Base-by-base conservation (phyloP, 345 rosid genomes). In the Gossypium longicalyx region DNA sequence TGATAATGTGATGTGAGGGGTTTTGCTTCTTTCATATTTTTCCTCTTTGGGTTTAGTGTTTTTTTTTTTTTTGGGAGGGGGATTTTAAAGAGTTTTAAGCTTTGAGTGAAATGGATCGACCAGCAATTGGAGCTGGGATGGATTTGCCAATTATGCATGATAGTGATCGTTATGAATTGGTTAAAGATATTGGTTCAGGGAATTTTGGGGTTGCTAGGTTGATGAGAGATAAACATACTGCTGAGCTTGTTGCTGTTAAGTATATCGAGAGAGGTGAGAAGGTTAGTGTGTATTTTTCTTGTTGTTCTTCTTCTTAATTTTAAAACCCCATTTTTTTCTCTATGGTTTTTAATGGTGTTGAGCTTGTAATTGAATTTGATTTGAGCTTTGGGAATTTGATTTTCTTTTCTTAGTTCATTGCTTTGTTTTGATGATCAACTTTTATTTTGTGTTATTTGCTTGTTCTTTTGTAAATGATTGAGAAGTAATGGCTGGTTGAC, bases 121-220 rank as follows among this genome's bases (percentile, higher is more conserved):
- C 41, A 53, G 86, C 87, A 34, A 88, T 81, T 57, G 95, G 93
- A 47, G 90, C 95, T 1, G 93, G 93, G 2, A 93, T 91, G 97
- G 98, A 95, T 80, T 0, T 95, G 86, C 93, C 93, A 76, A 91
- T 91, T 72, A 84, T 87, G 93, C 97, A 91, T 76, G 92, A 91
- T 51, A 89, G 86, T 67, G 97, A 89, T 73, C 85, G 93, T 23
- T 91, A 91, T 74, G 97, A 91, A 85, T 86, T 91, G 43, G 88
- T 91, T 60, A 77, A 78, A 47, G 93, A 89, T 83, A 91, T 91
- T 29, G 97, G 97, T 75, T 84, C 97, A 0, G 93, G 97, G 74
- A 91, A 91, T 81, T 91, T 91, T 22, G 97, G 93, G 22, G 84
- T 91, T 3, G 97, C 97, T 2, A 84, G 91, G 85, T 77, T 91